A percentile compares a stretch with the other conserved stretches of the same genome.
phyloP scores from a whole-genome alignment of 1,284 basidiomycete species.

The Apiotrichum gamsii region DNA sequence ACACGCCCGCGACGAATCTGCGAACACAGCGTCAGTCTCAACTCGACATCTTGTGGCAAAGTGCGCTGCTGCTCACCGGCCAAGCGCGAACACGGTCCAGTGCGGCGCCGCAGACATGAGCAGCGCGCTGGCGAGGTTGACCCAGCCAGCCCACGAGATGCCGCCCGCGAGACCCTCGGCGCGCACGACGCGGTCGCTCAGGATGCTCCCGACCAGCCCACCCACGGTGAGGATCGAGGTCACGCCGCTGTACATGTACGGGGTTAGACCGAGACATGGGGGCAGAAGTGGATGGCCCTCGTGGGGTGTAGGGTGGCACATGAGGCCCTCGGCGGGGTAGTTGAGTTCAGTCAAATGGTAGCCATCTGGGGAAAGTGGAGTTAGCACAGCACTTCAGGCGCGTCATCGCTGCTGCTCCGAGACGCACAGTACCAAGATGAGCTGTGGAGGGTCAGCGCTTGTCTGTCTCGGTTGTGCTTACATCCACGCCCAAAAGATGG shows the following conservation, averaged over 20 bases:
- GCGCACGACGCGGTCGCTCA: constrained; percentile 65
- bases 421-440: constrained; percentile 47
- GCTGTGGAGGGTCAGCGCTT: constrained; percentile 22
- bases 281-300: constrained; percentile 33
- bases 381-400: neutral
- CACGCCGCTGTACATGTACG: constrained; percentile 66
- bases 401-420: too few species aligned
- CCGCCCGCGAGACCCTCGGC: constrained; percentile 52
- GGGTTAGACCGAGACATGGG: constrained; percentile 67
- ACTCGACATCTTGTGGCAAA: neutral
- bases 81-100: constrained; percentile 51
- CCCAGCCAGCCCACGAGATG: constrained; percentile 52
- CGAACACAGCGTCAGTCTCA: neutral
- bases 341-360: constrained; percentile 78
- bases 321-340: constrained; percentile 71
- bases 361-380: constrained; percentile 35
- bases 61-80: constrained; percentile 5
- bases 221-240: constrained; percentile 84
- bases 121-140: constrained; percentile 58
- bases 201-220: constrained; percentile 69
- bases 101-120: constrained; percentile 62
- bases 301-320: constrained; percentile 51
- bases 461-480: neutral
- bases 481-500: constrained; percentile 28
- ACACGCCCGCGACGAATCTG: constrained; percentile 70